Percentiles rank a stretch among this genome's conserved stretches.
phyloP scores from a whole-genome alignment of 2,329 filamentous ascomycete species.

The Dothideomycetes sp. region DNA sequence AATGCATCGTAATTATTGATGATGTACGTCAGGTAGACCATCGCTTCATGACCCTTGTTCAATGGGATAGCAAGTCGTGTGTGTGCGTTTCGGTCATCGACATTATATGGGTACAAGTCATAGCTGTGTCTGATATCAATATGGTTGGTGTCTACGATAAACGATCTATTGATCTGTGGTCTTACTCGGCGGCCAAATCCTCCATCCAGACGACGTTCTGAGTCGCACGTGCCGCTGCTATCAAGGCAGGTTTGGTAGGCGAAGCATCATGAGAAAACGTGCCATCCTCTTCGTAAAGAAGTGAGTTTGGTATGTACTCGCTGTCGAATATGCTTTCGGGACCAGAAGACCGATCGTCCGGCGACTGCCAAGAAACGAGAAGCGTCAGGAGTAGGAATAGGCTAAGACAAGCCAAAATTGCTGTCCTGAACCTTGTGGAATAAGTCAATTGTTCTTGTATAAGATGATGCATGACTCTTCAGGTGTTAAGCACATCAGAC shows the following conservation, averaged over 20 bases:
- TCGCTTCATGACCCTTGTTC: conserved; percentile 39
- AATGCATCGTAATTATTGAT: conserved; percentile 17
- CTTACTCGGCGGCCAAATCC: neutral
- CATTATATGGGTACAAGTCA: neutral
- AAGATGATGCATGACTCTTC: too few species aligned
- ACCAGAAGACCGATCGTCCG: too few species aligned
- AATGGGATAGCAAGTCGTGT: conserved; percentile 26
- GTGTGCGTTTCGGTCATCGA: neutral
- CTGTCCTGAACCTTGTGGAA: too few species aligned
- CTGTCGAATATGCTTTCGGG: too few species aligned
- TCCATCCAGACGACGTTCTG: neutral
- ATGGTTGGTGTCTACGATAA: neutral
- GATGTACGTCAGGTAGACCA: conserved; percentile 37
- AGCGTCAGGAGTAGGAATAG: too few species aligned
- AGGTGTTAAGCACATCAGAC: too few species aligned
- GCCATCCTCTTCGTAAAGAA: too few species aligned
- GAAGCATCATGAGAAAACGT: too few species aligned
- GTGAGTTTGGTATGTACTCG: too few species aligned
- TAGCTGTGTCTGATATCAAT: conserved; percentile 11
- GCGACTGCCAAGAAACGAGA: too few species aligned
- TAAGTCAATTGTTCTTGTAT: too few species aligned
- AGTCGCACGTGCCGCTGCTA: neutral
- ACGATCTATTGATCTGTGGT: neutral
- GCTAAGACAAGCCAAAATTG: too few species aligned
- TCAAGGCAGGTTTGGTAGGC: neutral